phyloP scores from a whole-genome alignment of 106 monocot species.

The Allium cepa region DNA sequence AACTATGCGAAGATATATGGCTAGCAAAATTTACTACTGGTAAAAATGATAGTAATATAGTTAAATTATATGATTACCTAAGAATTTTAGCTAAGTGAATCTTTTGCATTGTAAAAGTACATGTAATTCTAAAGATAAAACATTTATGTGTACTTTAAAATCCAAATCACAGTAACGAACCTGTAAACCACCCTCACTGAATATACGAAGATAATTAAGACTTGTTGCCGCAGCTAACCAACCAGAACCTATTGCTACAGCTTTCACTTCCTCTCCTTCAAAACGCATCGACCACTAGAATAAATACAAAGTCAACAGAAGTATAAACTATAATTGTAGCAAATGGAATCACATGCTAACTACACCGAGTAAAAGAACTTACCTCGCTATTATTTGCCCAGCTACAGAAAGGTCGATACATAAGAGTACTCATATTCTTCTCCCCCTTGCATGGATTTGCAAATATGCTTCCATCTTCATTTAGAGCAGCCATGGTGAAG shows the following conservation, averaged over 20 bases:
- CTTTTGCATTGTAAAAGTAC: no score
- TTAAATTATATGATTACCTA: no score
- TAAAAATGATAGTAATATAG: no score
- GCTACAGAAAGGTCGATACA: conserved; percentile 97
- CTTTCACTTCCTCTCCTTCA: conserved; percentile 94
- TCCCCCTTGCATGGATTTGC: conserved; percentile 91
- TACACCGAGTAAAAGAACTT: conserved; percentile 6
- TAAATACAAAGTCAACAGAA: no score
- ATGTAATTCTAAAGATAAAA: no score
- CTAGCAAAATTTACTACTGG: no score
- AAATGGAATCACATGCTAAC: not conserved
- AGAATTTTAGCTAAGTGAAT: no score
- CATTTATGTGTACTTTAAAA: no score
- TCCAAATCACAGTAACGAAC: conserved; percentile 20
- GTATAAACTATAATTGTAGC: not conserved
- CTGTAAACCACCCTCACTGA: conserved; percentile 95
- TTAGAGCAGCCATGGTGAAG: conserved; percentile 91
- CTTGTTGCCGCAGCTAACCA: conserved; percentile 87
- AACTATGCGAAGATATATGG: no score
- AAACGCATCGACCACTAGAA: conserved; percentile 97
- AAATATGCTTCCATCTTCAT: conserved; percentile 86
- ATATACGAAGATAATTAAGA: conserved; percentile 86
- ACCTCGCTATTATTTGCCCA: conserved; percentile 99
- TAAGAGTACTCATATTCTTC: conserved; percentile 86
- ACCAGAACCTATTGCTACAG: conserved; percentile 75